phyloP scores from a whole-genome alignment of 805 yeast species.

The Schizosaccharomyces octosporus region DNA sequence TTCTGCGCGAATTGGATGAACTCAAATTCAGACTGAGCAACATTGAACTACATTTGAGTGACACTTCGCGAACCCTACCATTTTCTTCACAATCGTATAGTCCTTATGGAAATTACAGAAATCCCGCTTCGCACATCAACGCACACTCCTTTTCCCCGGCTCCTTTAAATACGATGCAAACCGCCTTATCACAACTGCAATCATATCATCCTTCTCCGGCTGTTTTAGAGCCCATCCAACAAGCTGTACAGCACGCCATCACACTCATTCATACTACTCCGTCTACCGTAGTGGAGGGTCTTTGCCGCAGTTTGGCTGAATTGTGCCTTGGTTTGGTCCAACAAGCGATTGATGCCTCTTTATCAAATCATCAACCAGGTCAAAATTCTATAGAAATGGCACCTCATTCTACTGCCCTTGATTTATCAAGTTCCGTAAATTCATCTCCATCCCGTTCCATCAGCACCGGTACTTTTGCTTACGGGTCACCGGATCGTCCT shows the following conservation, averaged over 20 bases:
- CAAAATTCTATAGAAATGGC: not conserved
- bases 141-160: not conserved
- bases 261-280: not conserved
- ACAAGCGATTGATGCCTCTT: not conserved
- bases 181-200: not conserved
- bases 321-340: not conserved
- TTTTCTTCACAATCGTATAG: not conserved
- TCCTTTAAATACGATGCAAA: not conserved
- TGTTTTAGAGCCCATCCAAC: not conserved
- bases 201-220: not conserved
- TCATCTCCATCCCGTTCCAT: not conserved
- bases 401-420: not conserved
- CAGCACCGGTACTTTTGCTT: too few species aligned
- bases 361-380: not conserved
- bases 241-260: not conserved
- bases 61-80: too few species aligned
- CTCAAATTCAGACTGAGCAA: too few species aligned
- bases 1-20: too few species aligned
- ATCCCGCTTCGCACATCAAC: not conserved
- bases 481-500: too few species aligned
- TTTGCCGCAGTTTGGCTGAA: not conserved
- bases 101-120: not conserved
- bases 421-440: not conserved
- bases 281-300: not conserved
- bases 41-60: too few species aligned